These are phyloP conservation scores for Xylaria sp. DNA, from an alignment of 2,329 filamentous ascomycete species.

Conservation along the genomic window DNA sequence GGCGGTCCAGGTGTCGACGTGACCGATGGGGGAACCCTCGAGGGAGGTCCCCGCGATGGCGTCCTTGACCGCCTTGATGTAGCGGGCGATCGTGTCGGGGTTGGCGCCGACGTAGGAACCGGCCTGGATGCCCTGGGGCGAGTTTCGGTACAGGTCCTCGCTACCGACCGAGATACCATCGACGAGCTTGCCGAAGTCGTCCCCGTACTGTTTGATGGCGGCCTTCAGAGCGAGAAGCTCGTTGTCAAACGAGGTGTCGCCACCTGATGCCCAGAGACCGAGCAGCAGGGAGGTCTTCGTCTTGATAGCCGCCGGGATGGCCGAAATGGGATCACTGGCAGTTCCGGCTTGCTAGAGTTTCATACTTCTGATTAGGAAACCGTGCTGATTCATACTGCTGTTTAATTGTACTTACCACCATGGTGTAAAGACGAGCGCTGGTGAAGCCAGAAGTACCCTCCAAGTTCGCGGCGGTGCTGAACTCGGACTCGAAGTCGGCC, in stretches of 20 bases:
- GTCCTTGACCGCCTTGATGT: constrained; percentile 70
- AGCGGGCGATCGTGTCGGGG: constrained; percentile 65
- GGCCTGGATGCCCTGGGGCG: constrained; percentile 67
- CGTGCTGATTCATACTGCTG: neutral
- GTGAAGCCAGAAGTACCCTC: constrained; percentile 67
- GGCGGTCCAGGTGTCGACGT: constrained; percentile 88
- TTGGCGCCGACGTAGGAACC: constrained; percentile 64
- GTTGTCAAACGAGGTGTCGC: constrained; percentile 64
- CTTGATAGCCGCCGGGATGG: constrained; percentile 76
- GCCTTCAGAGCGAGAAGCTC: constrained; percentile 73
- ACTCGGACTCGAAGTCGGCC: constrained; percentile 70
- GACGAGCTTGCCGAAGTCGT: constrained; percentile 65
- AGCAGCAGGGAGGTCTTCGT: constrained; percentile 79
- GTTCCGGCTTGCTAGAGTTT: constrained; percentile 66
- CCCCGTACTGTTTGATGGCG: constrained; percentile 71
- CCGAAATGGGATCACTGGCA: constrained; percentile 50
- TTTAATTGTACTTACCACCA: constrained; percentile 52
- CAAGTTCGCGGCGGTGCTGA: constrained; percentile 66
- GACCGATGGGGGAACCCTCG: constrained; percentile 65
- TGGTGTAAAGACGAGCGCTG: constrained; percentile 75
- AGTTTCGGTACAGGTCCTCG: constrained; percentile 84
- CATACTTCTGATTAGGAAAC: constrained; percentile 22
- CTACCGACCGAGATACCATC: constrained; percentile 84
- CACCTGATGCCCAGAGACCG: constrained; percentile 80
- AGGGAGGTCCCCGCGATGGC: constrained; percentile 66